These are phyloP conservation scores for Ramaria sp. DNA, from an alignment of 768 basidiomycete species.

Conservation along the genomic window DNA sequence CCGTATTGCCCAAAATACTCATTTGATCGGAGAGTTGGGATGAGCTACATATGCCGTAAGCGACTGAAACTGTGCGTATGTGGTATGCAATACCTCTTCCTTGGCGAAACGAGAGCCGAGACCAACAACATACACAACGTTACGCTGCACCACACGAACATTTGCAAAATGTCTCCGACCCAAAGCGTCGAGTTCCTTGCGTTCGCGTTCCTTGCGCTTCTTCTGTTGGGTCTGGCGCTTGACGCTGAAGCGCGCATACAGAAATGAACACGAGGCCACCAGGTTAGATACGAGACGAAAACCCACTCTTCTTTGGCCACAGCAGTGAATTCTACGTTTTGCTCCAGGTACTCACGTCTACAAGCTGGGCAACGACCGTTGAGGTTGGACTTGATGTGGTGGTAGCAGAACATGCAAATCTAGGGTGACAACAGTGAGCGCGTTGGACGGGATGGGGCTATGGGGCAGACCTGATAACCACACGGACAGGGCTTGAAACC, in stretches of 20 bases:
- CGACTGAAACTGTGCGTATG: background rate
- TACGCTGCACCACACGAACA: constrained; percentile 93
- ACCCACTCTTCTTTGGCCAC: constrained; percentile 92
- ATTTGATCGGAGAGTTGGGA: constrained; percentile 83
- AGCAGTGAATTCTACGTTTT: constrained; percentile 89
- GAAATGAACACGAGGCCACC: constrained; percentile 3
- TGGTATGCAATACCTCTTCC: constrained; percentile 65
- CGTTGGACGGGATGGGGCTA: background rate
- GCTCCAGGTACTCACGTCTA: constrained; percentile 84
- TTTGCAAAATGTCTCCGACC: constrained; percentile 82
- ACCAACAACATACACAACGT: constrained; percentile 92
- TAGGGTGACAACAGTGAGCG: constrained; percentile 21
- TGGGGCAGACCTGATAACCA: constrained; percentile 75
- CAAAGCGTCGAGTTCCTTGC: constrained; percentile 85
- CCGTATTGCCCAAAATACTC: constrained; percentile 99
- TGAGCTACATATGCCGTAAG: constrained; percentile 44
- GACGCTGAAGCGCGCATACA: constrained; percentile 43
- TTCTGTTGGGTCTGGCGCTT: constrained; percentile 93
- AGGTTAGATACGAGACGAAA: background rate
- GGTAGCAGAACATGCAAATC: constrained; percentile 99
- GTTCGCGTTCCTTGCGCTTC: constrained; percentile 87
- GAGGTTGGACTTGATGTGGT: constrained; percentile 93
- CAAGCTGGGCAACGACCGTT: constrained; percentile 97
- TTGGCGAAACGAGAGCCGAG: constrained; percentile 90
- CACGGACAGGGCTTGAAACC: constrained; percentile 99